Evolutionary conservation across 495 filamentous ascomycete genomes (phyloP).

Genomic region (Hapsidospora chrysogenum): DNA sequence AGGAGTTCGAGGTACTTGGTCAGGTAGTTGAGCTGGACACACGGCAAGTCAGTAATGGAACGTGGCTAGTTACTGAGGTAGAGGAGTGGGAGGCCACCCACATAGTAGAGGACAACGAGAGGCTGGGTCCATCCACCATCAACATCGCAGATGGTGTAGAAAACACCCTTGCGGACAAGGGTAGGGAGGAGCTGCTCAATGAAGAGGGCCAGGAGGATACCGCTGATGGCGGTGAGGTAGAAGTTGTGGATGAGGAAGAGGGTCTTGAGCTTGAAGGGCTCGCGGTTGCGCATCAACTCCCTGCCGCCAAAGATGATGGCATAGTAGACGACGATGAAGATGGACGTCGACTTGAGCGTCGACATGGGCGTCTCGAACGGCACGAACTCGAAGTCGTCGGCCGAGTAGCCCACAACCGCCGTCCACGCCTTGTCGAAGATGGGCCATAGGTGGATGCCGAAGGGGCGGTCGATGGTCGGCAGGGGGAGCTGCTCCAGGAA

Average conservation of each 20-base stretch:
- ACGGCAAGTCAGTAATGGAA: slow-evolving; percentile 18
- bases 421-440: slow-evolving; percentile 78
- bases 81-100: slow-evolving; percentile 22
- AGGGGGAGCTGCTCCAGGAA: slow-evolving; percentile 47
- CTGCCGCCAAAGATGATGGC: slow-evolving; percentile 59
- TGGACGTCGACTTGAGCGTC: slow-evolving; percentile 45
- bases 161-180: slow-evolving; percentile 48
- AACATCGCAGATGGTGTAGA: slow-evolving; percentile 52
- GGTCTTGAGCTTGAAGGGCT: slow-evolving; percentile 47
- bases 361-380: slow-evolving; percentile 54
- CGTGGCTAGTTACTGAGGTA: too few relatives aligned
- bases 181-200: slow-evolving; percentile 58
- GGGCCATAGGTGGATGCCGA: slow-evolving; percentile 86
- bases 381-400: slow-evolving; percentile 53
- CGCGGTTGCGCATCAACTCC: slow-evolving; percentile 52
- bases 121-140: slow-evolving; percentile 67
- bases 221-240: slow-evolving; percentile 56
- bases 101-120: slow-evolving; percentile 65
- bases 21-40: slow-evolving; percentile 51
- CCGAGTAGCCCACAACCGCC: slow-evolving; percentile 50
- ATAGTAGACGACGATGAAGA: slow-evolving; percentile 55
- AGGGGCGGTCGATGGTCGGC: slow-evolving; percentile 79
- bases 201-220: slow-evolving; percentile 48
- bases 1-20: slow-evolving; percentile 52
- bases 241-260: slow-evolving; percentile 74